Evolutionary conservation across 2,329 filamentous ascomycete species (phyloP), one percentile per base, ranked within the genome.

Genomic region (Colletotrichum echinochloae): DNA sequence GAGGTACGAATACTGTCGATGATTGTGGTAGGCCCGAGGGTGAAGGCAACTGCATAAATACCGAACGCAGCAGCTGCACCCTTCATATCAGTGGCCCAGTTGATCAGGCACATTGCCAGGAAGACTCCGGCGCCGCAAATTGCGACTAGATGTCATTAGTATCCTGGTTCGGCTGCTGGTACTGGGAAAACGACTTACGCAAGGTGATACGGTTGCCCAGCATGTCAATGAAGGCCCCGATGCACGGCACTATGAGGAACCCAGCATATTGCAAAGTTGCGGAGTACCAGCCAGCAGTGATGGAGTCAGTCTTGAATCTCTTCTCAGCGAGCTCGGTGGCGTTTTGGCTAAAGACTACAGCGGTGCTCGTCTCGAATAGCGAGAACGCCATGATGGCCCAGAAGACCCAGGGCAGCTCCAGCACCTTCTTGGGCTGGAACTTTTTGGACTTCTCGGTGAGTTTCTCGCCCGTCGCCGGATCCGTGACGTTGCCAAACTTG

Each of bases 261-360:
- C 83, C 71, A 0, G 68, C 68, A 74, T 90, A 90, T 71, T 90
- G 86, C 0, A 85, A 79, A 65, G 87, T 81, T 16, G 88, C 81
- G 1, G 86, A 86, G 72, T 90, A 91, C 88, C 88, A 91, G 0
- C 89, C 89, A 0, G 88, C 89, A 2, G 79, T 84, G 41, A 90
- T 81, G 0, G 85, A 79, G 12, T 82, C 81, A n/a, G 87, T 82
- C 9, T 86, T 79, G 77, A 91, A 90, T 2, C 88, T 82, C 74
- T 89, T 83, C 77, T 91, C 83, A 0, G 88, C 89, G 26, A 91
- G 76, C 73, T 91, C 89, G 0, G 89, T 91, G 0, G 86, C 86
- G 72, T 91, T 91, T 30, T 85, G 83, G 2, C 81, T 80, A 71
- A 89, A 91, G 5, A 89, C 83, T 5, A 79, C 73, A 0, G 88